Evolutionary conservation across 1,284 basidiomycete genomes (phyloP), one percentile per base, ranked within the genome.

Genomic region (Neonothopanus nambi): DNA sequence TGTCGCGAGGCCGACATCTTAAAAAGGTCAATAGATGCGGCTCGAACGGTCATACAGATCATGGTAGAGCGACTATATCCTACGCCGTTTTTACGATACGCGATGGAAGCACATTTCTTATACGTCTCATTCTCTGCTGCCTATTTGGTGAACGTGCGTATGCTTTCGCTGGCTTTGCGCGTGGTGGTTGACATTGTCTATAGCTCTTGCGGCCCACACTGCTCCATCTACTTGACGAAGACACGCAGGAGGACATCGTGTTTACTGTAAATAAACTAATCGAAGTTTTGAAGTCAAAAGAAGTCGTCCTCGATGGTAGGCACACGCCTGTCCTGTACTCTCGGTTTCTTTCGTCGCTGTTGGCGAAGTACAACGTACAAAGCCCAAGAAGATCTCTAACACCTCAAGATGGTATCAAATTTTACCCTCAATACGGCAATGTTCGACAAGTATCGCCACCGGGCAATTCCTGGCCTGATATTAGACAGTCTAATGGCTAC

Each of bases 61-160:
- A 76, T 78, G 57, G 67, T 77, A 5, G 71, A 80, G 41, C 64
- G 69, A 11, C 58, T 81, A 7, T 76, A 71, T 57, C 76, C 77
- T 2, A 78, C 76, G 3, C 75, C 76, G 0, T 69, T 72, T 52
- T 65, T 83, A 18, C 74, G 75, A 5, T 81, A 72, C 59, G 77
- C 77, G 1, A 73, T 81, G 75, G 78, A 78, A 54, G 75, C 78
- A 17, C 73, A 77, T 57, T 81, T 80, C 57, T 67, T 81, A 11
- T 79, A 77, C 59, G 76, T 84, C 26, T 72, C 82, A 5, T 87
- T 84, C 62, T 82, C 84, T 3, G 79, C 82, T 18, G 82, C 80
- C 2, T 83, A 81, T 62, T 63, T 84, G 15, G 69, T 82, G 38
- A 81, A 83, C 62, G 82, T 82, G 59, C 58, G 76, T 63, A 21